Conservation (phyloP, 2,329 filamentous ascomycete genomes). For the Talaromyces sp. region DNA sequence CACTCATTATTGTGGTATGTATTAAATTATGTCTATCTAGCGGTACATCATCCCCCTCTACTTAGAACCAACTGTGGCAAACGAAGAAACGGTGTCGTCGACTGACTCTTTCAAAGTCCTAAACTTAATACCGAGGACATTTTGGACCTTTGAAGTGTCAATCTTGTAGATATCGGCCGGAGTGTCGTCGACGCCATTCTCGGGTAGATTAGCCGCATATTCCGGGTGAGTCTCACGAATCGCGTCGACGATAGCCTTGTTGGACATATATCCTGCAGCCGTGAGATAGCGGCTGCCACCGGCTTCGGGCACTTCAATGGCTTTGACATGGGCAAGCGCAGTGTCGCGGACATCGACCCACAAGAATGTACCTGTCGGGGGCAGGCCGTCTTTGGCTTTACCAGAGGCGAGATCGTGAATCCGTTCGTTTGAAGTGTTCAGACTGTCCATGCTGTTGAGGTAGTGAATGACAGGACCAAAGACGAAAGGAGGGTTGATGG, state of each 20-base stretch:
- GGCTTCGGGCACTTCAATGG: conserved; percentile 41
- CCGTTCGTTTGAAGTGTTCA: conserved; percentile 70
- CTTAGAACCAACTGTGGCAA: conserved; percentile 27
- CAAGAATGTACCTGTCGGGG: conserved; percentile 52
- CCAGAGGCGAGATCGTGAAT: conserved; percentile 60
- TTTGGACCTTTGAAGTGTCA: conserved; percentile 36
- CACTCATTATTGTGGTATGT: not conserved
- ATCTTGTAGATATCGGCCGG: conserved; percentile 25
- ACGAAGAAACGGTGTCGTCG: conserved; percentile 31
- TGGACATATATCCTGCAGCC: conserved; percentile 35
- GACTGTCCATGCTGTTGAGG: conserved; percentile 54
- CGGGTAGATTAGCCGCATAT: conserved; percentile 35
- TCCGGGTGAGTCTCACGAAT: conserved; percentile 39
- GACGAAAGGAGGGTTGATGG: conserved; percentile 58
- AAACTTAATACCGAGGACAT: conserved; percentile 38
- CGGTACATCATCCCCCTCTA: not conserved
- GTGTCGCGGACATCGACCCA: conserved; percentile 51
- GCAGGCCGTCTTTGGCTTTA: conserved; percentile 52
- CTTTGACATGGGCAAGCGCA: conserved; percentile 43
- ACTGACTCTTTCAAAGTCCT: conserved; percentile 31
- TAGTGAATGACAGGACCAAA: conserved; percentile 61
- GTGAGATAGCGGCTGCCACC: conserved; percentile 42
- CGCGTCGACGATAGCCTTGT: conserved; percentile 37
- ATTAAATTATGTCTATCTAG: not conserved
- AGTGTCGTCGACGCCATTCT: conserved; percentile 25